Evolutionary conservation across 768 basidiomycete species (phyloP).

Genomic region (Lactarius akahatsu): DNA sequence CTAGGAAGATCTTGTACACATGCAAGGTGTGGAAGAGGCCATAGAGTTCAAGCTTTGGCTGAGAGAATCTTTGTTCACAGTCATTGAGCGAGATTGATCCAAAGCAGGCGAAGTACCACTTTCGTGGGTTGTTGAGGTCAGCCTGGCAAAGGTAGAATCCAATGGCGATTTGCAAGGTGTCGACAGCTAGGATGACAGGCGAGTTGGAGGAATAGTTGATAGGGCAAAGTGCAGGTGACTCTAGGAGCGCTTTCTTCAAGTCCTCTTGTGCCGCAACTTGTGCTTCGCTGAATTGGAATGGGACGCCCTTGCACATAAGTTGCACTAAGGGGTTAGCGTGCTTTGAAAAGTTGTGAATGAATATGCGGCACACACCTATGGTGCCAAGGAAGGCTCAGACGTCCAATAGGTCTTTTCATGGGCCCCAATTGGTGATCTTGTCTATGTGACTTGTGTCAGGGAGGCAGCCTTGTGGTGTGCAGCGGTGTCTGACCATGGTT

Average conservation of each 20-base stretch:
- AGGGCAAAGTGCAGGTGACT: too few relatives aligned
- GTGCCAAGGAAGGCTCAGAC: slow-evolving; percentile 34
- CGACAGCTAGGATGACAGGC: too few relatives aligned
- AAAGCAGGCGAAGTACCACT: slow-evolving; percentile 36
- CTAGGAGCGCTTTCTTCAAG: too few relatives aligned
- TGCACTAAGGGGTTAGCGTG: slow-evolving; percentile 27
- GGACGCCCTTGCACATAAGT: slow-evolving; percentile 28
- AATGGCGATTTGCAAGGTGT: too few relatives aligned
- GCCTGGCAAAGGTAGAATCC: slow-evolving; percentile 35
- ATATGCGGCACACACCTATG: slow-evolving; percentile 28
- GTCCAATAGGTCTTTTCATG: too few relatives aligned
- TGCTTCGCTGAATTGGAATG: too few relatives aligned
- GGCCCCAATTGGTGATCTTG: too few relatives aligned
- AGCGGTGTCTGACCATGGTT: too few relatives aligned
- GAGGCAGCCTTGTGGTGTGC: too few relatives aligned
- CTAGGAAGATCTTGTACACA: slow-evolving; percentile 29
- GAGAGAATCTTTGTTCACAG: slow-evolving; percentile 29
- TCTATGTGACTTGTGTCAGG: too few relatives aligned
- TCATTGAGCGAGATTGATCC: slow-evolving; percentile 42
- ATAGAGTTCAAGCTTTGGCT: slow-evolving; percentile 35
- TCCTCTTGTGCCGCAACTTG: too few relatives aligned
- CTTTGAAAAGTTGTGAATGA: slow-evolving; percentile 32
- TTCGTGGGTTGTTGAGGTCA: slow-evolving; percentile 23
- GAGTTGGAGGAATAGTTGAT: too few relatives aligned
- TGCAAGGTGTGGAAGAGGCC: slow-evolving; percentile 29